Conservation (phyloP, 352 stramenopile genomes). For the Blastocystis sp. region DNA sequence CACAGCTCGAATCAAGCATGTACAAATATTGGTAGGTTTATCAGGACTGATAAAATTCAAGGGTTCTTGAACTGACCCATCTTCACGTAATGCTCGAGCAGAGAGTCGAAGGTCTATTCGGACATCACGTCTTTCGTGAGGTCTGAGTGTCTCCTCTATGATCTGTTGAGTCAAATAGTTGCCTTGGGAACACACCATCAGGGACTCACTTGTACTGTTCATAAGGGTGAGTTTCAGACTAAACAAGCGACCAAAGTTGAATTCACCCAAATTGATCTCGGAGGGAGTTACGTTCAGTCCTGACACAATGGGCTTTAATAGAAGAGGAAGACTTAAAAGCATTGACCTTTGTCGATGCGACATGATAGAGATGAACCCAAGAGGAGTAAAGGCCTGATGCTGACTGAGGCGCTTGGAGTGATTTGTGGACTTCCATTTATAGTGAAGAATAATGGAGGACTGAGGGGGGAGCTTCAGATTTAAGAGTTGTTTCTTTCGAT, state of each 20-base stretch:
- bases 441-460: background rate
- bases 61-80: constrained; percentile 6
- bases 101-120: background rate
- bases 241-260: constrained; percentile 1
- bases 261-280: background rate
- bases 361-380: constrained; percentile 12
- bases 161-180: background rate
- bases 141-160: background rate
- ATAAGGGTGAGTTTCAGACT: constrained; percentile 20
- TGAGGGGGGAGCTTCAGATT: background rate
- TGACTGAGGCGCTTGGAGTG: background rate
- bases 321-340: background rate
- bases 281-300: background rate
- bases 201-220: background rate
- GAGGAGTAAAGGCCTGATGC: background rate
- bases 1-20: constrained; percentile 8
- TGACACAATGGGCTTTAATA: constrained; percentile 17
- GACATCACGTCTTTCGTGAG: constrained; percentile 5
- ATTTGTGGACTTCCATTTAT: constrained; percentile 10
- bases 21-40: background rate
- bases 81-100: constrained; percentile 5
- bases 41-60: background rate
- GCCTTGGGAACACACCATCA: background rate
- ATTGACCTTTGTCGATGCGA: background rate
- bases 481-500: background rate